Percentiles rank a stretch among this genome's conserved stretches.
Conservation (phyloP, 2,329 filamentous ascomycete species). For the Aureobasidium sp. region DNA sequence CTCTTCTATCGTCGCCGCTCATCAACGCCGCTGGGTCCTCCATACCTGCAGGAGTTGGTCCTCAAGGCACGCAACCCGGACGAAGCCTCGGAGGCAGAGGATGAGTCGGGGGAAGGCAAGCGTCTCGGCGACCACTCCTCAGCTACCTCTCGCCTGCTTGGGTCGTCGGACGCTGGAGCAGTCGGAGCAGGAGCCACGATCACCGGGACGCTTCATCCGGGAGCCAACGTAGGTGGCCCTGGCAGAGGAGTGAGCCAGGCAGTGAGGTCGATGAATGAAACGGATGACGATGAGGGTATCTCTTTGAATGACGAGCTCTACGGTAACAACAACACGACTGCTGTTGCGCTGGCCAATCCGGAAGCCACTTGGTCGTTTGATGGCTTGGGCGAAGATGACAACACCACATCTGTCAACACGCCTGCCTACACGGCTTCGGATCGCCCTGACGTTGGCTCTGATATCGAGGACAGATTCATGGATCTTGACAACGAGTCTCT, state of each 20-base stretch:
- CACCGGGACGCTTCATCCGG: slow-evolving; percentile 14
- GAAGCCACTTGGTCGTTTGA: slow-evolving; percentile 2
- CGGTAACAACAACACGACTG: neutral
- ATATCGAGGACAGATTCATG: neutral
- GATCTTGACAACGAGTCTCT: neutral
- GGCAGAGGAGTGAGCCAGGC: slow-evolving; percentile 15
- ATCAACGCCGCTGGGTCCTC: slow-evolving; percentile 67
- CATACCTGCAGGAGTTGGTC: slow-evolving; percentile 64
- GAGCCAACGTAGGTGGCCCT: slow-evolving; percentile 9
- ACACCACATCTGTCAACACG: slow-evolving; percentile 1
- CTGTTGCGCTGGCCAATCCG: neutral
- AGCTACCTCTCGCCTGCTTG: slow-evolving; percentile 80
- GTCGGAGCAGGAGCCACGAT: slow-evolving; percentile 55
- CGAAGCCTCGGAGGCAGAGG: slow-evolving; percentile 35
- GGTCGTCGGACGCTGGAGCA: slow-evolving; percentile 83
- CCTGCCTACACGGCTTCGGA: slow-evolving; percentile 4
- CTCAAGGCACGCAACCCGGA: slow-evolving; percentile 52
- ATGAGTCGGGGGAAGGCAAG: slow-evolving; percentile 37
- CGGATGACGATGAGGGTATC: slow-evolving; percentile 1
- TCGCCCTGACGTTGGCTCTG: slow-evolving; percentile 1
- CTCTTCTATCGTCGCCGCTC: slow-evolving; percentile 92
- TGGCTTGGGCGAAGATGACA: neutral
- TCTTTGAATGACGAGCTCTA: slow-evolving; percentile 8
- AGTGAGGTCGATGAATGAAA: slow-evolving; percentile 13
- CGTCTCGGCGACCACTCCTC: slow-evolving; percentile 82